Evolutionary conservation across 2,329 filamentous ascomycete genomes (phyloP).

Genomic region (Harringtonia aguacate): DNA sequence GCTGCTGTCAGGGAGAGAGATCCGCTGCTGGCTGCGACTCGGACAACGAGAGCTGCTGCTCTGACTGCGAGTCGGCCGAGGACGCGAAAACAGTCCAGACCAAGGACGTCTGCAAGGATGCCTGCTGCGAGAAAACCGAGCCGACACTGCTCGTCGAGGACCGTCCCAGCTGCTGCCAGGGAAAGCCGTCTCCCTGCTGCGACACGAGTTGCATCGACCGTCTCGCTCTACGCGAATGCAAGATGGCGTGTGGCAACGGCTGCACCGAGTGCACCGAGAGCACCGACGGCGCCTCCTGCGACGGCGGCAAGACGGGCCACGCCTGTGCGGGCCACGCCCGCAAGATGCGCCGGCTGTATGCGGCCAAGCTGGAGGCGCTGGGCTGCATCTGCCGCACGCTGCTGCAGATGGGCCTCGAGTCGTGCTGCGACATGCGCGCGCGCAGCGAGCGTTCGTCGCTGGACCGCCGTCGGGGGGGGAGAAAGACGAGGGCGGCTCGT

Average conservation of each 20-base stretch:
- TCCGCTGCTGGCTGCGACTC: too few relatives aligned
- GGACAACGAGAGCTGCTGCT: too few relatives aligned
- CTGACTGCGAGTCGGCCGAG: too few relatives aligned
- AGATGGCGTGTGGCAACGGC: constrained; percentile 3
- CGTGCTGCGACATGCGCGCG: constrained; percentile 29
- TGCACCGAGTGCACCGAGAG: background rate
- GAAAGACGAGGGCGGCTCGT: background rate
- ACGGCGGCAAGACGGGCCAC: constrained; percentile 12
- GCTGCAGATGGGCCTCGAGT: constrained; percentile 37
- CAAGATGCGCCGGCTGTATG: constrained; percentile 26
- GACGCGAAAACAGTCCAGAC: too few relatives aligned
- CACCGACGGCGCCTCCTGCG: constrained; percentile 7
- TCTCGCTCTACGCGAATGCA: constrained; percentile 30
- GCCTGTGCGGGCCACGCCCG: constrained; percentile 26
- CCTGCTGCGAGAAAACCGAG: too few relatives aligned
- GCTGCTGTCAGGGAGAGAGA: too few relatives aligned
- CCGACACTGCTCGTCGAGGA: too few relatives aligned
- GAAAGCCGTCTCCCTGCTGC: constrained; percentile 29
- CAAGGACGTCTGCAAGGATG: too few relatives aligned
- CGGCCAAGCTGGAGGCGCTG: constrained; percentile 31
- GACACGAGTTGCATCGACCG: constrained; percentile 30
- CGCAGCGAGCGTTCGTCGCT: background rate
- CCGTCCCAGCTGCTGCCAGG: constrained; percentile 27
- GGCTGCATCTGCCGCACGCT: constrained; percentile 44
- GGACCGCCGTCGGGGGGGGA: background rate